Conservation (phyloP, 371 early-diverging fungal species). For the Mycotypha africana region DNA sequence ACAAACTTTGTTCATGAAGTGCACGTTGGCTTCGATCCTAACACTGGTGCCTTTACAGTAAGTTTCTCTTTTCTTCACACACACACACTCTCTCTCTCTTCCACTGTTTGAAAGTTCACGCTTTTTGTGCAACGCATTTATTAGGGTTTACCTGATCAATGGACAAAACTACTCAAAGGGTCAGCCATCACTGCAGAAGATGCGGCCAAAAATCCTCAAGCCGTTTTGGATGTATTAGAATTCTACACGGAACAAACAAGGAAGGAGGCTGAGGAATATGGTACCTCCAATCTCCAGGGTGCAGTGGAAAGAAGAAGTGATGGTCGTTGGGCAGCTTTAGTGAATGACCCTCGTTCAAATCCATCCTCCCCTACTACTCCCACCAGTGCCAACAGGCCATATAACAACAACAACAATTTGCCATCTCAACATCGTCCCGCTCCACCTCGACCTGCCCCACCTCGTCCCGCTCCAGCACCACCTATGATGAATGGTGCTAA, state of each 20-base stretch:
- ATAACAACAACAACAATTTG: not conserved
- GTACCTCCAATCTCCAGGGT: slow-evolving; percentile 26
- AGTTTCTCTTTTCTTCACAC: not conserved
- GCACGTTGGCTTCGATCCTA: slow-evolving; percentile 95
- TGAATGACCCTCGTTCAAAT: slow-evolving; percentile 22
- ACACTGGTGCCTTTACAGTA: slow-evolving; percentile 90
- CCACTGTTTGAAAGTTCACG: no score
- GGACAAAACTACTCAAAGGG: slow-evolving; percentile 83
- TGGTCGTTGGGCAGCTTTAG: slow-evolving; percentile 44
- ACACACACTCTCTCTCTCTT: no score
- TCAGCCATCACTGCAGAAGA: slow-evolving; percentile 93
- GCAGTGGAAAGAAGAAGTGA: slow-evolving; percentile 38
- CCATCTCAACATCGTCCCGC: slow-evolving; percentile 10
- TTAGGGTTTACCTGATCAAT: slow-evolving; percentile 90
- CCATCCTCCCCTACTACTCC: no score
- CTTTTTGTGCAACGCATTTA: no score
- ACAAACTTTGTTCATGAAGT: slow-evolving; percentile 94
- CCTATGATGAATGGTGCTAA: not conserved
- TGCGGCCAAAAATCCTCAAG: slow-evolving; percentile 92
- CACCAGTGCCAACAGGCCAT: not conserved
- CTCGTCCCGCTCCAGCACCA: slow-evolving; percentile 14
- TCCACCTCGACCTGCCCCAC: slow-evolving; percentile 23
- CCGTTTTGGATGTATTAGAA: slow-evolving; percentile 92
- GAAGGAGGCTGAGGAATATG: slow-evolving; percentile 48
- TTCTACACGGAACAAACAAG: slow-evolving; percentile 85